Percentiles rank a stretch among this genome's conserved stretches.
These are phyloP conservation scores for Coemansia sp. DNA, from an alignment of 371 early-diverging fungal genomes.

Conservation along the genomic window DNA sequence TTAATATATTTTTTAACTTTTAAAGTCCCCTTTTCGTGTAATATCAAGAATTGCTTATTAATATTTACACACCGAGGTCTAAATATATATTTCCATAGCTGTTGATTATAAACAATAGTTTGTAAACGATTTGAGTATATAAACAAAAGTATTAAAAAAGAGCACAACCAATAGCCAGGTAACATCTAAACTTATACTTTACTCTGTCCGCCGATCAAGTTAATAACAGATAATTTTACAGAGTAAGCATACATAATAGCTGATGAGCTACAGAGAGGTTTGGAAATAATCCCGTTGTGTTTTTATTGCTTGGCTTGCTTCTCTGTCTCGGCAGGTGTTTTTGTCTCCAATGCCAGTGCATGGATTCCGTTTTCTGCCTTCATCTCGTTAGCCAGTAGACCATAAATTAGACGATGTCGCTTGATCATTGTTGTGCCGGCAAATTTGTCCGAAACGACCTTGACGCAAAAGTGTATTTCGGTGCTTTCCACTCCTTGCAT, in stretches of 20 bases:
- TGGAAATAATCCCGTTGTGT: not conserved
- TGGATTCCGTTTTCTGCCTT: conserved; percentile 43
- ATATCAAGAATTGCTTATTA: too few species aligned
- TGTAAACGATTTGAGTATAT: too few species aligned
- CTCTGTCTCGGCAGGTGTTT: conserved; percentile 34
- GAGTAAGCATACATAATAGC: not conserved
- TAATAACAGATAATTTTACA: too few species aligned
- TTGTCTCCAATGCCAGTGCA: conserved; percentile 47
- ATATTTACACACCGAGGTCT: too few species aligned
- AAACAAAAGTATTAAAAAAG: too few species aligned
- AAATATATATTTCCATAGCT: too few species aligned
- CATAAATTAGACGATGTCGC: conserved; percentile 68
- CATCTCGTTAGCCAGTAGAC: conserved; percentile 51
- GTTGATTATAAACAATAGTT: too few species aligned
- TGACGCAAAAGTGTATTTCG: conserved; percentile 73
- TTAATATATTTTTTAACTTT: too few species aligned
- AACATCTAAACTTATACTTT: too few species aligned
- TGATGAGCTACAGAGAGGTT: not conserved
- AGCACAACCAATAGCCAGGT: too few species aligned
- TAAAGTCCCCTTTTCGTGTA: too few species aligned
- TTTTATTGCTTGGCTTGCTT: not conserved
- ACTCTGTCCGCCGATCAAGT: too few species aligned
- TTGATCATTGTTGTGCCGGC: conserved; percentile 59
- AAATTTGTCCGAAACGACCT: conserved; percentile 65
- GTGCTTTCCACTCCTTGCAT: conserved; percentile 71